Evolutionary conservation across 441 rosid genomes (phyloP), one percentile per base, ranked within the genome.

Genomic region (Mallotus japonicus): DNA sequence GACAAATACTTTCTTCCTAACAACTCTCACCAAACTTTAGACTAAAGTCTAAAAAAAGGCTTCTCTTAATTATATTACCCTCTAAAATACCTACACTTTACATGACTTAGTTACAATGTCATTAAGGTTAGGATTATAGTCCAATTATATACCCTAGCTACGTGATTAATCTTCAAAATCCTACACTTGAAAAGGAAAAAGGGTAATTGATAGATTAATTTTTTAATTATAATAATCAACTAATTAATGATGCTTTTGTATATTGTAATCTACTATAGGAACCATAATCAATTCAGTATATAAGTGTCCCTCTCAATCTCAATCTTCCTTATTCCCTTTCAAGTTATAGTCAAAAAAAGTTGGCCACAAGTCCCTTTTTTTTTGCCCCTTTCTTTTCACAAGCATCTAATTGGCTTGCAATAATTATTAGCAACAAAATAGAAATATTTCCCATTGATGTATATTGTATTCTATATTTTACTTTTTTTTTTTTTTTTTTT

Each of bases 21-120:
- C 59, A 32, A 22, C 69, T 70, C 50, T 46, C 63, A 67, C 73
- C 78, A 47, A 73, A 73, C 74, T 54, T 73, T 66, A 64, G 34
- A 76, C 70, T 61, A 42, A 73, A 50, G 22, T 46, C 55, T 32
- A 8, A 1, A 54, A 54, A 72, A 67, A 55, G n/a, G 19, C 13
- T 2, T 7, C 32, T 16, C 46, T 15, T 17, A 2, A 5, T 17
- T 47, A 63, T 51, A 37, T 37, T 37, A 37, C 40, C 40, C 6
- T 37, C 40, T 37, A 37, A 22, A 22, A 2, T 14, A 40, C 14
- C 2, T 9, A 44, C 2, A 12, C 20, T 49, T 24, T 34, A 20
- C 22, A 24, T 20, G 19, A 66, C 3, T 49, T 19, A 20, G 10
- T 19, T 47, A 15, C 9, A 37, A 7, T 8, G 13, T 50, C 16